Percentiles rank a stretch among this genome's conserved stretches.
These are phyloP conservation scores for Dactylellina drechsleri DNA, from an alignment of 2,329 filamentous ascomycete genomes.

Conservation along the genomic window DNA sequence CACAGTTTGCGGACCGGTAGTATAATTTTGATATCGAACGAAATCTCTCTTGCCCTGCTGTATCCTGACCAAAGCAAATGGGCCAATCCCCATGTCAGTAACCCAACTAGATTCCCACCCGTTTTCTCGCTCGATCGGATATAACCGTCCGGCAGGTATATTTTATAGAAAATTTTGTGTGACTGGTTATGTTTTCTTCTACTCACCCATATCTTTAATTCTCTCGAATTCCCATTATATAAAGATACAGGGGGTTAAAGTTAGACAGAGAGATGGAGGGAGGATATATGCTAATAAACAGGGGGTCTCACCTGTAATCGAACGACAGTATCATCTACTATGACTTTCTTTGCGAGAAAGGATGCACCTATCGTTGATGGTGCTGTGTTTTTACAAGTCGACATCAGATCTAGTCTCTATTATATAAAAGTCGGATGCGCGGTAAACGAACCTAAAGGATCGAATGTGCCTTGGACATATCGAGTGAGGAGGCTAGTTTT, in stretches of 20 bases:
- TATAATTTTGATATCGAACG: conserved; percentile 93
- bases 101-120: neutral
- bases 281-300: neutral
- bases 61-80: conserved; percentile 54
- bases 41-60: conserved; percentile 91
- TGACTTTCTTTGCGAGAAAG: conserved; percentile 59
- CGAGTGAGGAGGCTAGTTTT: conserved; percentile 55
- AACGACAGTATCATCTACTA: conserved; percentile 59
- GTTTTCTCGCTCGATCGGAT: neutral
- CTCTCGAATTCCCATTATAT: neutral
- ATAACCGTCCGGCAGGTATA: too few relatives aligned
- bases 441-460: conserved; percentile 55
- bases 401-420: neutral
- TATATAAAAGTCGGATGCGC: conserved; percentile 12
- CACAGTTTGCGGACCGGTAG: conserved; percentile 72
- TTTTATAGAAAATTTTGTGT: too few relatives aligned
- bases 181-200: neutral
- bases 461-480: conserved; percentile 59
- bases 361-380: conserved; percentile 59
- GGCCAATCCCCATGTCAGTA: neutral
- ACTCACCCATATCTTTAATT: conserved; percentile 46
- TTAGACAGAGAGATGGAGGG: neutral
- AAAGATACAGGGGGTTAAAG: neutral
- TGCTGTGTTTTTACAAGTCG: conserved; percentile 38
- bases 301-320: conserved; percentile 57